Conservation (phyloP, 306 rosid species). For the Rosa chinensis region DNA sequence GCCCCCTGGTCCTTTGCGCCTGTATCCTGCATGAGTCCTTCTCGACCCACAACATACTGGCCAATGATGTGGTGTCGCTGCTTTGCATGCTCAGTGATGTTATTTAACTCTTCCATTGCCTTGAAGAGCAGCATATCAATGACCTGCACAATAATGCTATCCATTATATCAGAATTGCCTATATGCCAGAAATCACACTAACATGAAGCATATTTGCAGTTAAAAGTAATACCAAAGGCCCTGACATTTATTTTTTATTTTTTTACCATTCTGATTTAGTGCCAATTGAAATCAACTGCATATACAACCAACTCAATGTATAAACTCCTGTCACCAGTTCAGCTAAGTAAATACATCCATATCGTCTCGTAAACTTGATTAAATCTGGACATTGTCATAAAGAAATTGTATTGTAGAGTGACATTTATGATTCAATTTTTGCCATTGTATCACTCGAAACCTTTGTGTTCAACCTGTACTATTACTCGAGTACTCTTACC, state of each 20-base stretch:
- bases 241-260: background rate
- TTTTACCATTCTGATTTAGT: background rate
- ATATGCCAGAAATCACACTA: conserved; percentile 4
- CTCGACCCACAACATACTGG: conserved; percentile 70
- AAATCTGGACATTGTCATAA: background rate
- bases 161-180: conserved; percentile 16
- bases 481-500: background rate
- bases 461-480: background rate
- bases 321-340: background rate
- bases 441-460: background rate
- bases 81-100: conserved; percentile 80
- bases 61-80: conserved; percentile 96
- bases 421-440: background rate
- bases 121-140: conserved; percentile 92
- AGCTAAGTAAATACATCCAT: background rate
- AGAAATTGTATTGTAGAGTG: background rate
- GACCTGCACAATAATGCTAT: conserved; percentile 60
- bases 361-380: background rate
- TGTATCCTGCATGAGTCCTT: conserved; percentile 60
- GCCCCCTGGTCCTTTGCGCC: conserved; percentile 58
- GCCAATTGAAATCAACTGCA: background rate
- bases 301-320: background rate
- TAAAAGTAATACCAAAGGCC: background rate
- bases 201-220: conserved; percentile 1
- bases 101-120: conserved; percentile 80